These are phyloP conservation scores for Lactarius akahatsu DNA, from an alignment of 768 basidiomycete genomes.

Conservation along the genomic window DNA sequence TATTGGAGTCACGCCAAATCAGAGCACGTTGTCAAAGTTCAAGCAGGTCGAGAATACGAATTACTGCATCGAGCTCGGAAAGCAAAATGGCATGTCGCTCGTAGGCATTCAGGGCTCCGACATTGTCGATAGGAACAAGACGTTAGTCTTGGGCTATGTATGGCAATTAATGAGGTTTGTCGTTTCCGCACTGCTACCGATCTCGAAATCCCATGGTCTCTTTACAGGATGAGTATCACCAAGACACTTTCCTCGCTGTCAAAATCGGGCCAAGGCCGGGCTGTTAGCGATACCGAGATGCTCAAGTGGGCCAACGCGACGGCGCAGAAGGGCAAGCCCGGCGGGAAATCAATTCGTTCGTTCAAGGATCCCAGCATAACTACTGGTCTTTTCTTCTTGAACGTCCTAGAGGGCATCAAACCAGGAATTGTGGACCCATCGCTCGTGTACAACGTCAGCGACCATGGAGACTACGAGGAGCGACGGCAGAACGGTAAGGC, in stretches of 20 bases:
- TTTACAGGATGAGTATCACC: slow-evolving; percentile 74
- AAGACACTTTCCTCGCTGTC: slow-evolving; percentile 83
- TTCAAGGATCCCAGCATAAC: slow-evolving; percentile 93
- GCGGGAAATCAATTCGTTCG: slow-evolving; percentile 68
- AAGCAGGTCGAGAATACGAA: slow-evolving; percentile 99
- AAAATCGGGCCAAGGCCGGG: slow-evolving; percentile 66
- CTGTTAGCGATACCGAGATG: slow-evolving; percentile 90
- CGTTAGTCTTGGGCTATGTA: slow-evolving; percentile 90
- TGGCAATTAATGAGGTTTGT: slow-evolving; percentile 95
- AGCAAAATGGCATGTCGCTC: slow-evolving; percentile 90
- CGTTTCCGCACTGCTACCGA: neutral
- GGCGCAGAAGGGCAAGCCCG: slow-evolving; percentile 66
- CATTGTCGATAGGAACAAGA: slow-evolving; percentile 91
- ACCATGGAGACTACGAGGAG: slow-evolving; percentile 75
- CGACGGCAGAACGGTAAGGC: slow-evolving; percentile 84
- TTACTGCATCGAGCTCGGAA: slow-evolving; percentile 90
- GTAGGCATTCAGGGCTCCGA: slow-evolving; percentile 98
- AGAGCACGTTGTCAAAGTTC: slow-evolving; percentile 86
- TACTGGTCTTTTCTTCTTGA: slow-evolving; percentile 90
- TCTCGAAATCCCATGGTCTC: neutral
- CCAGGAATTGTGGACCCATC: slow-evolving; percentile 94
- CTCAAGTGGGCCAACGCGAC: slow-evolving; percentile 95
- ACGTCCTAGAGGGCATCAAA: slow-evolving; percentile 84
- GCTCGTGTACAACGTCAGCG: slow-evolving; percentile 64
- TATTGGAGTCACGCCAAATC: slow-evolving; percentile 79